Conservation (phyloP, 2,329 filamentous ascomycete genomes). For the Exophiala mesophila region DNA sequence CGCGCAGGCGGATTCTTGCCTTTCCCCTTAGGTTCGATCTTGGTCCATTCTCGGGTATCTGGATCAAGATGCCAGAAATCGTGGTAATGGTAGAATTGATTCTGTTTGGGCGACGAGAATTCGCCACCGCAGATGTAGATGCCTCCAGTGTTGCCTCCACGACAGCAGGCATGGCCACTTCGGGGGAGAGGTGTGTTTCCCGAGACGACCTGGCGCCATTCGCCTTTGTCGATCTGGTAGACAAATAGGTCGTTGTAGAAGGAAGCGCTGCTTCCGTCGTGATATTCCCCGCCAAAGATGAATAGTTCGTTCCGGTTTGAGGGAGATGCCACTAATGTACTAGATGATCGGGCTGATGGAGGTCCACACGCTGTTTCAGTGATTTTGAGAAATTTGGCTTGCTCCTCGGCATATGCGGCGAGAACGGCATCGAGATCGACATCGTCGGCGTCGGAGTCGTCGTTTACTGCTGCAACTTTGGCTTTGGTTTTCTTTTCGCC, state of each 20-base stretch:
- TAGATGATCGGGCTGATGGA: constrained; percentile 72
- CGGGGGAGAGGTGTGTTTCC: constrained; percentile 88
- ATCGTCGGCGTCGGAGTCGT: constrained; percentile 80
- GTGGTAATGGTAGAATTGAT: constrained; percentile 98
- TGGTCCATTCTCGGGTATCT: constrained; percentile 78
- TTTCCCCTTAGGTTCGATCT: constrained; percentile 67
- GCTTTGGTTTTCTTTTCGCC: constrained; percentile 72
- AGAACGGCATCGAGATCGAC: constrained; percentile 90
- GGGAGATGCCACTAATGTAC: constrained; percentile 78
- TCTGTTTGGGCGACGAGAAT: constrained; percentile 94
- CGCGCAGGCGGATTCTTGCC: constrained; percentile 76
- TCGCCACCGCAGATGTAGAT: constrained; percentile 92
- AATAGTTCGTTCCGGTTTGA: constrained; percentile 82
- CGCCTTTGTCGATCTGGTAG: constrained; percentile 73
- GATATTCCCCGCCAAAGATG: constrained; percentile 92
- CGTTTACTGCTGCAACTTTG: constrained; percentile 60
- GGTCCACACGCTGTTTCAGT: constrained; percentile 72
- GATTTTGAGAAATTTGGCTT: constrained; percentile 90
- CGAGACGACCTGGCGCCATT: constrained; percentile 85
- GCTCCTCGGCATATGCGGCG: constrained; percentile 85
- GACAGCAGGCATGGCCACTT: constrained; percentile 91
- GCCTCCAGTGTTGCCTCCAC: constrained; percentile 76
- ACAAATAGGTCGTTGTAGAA: constrained; percentile 65
- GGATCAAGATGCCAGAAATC: constrained; percentile 96
- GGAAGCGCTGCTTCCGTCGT: constrained; percentile 75